These are phyloP conservation scores for Paramecium caudatum DNA, from an alignment of 73 alveolate genomes.

Conservation along the genomic window DNA sequence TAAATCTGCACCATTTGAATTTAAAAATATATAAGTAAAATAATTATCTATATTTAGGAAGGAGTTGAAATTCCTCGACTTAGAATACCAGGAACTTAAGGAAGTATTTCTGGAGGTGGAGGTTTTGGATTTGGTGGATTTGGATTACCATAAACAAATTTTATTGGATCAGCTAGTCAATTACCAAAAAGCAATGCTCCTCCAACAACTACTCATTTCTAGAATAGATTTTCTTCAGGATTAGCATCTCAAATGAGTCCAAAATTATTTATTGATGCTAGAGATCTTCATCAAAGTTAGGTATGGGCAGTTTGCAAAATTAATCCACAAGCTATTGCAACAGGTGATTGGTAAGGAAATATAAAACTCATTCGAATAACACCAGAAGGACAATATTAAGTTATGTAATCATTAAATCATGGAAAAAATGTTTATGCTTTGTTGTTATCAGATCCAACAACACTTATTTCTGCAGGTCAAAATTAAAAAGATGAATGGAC, in stretches of 20 bases:
- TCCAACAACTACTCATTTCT: slow-evolving; percentile 36
- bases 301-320: slow-evolving; percentile 66
- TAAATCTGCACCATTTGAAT: slow-evolving; percentile 41
- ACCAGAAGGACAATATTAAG: slow-evolving; percentile 59
- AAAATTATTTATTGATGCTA: slow-evolving; percentile 60
- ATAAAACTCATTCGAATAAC: slow-evolving; percentile 50
- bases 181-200: slow-evolving; percentile 6
- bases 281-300: slow-evolving; percentile 67
- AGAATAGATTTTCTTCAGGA: slow-evolving; percentile 52
- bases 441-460: slow-evolving; percentile 7
- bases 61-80: slow-evolving; percentile 46
- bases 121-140: slow-evolving; percentile 4
- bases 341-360: slow-evolving; percentile 69
- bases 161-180: slow-evolving; percentile 49
- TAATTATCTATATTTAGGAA: neutral
- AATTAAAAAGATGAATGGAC: slow-evolving; percentile 69
- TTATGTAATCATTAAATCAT: slow-evolving; percentile 34
- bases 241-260: slow-evolving; percentile 38
- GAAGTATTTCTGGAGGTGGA: slow-evolving; percentile 42
- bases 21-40: neutral
- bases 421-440: slow-evolving; percentile 69
- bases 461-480: slow-evolving; percentile 57
- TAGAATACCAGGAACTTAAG: slow-evolving; percentile 47
- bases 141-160: slow-evolving; percentile 36
- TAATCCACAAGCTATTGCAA: slow-evolving; percentile 37